Evolutionary conservation across 2,329 filamentous ascomycete species (phyloP).

Genomic region (Xylariaceae sp.): DNA sequence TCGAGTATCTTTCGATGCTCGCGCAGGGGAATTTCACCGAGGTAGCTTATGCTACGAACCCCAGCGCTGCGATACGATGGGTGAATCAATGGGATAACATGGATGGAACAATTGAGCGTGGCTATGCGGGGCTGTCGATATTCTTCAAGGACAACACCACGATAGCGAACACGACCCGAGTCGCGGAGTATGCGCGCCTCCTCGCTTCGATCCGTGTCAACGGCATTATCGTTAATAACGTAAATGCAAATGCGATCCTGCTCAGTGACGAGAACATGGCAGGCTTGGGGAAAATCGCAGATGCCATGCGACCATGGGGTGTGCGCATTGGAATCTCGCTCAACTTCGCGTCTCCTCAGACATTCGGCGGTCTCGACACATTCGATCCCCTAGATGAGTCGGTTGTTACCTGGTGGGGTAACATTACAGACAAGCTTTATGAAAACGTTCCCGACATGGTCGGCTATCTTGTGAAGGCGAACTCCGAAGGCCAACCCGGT

Average conservation of each 20-base stretch:
- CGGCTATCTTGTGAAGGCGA: conserved; percentile 67
- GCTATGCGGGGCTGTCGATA: conserved; percentile 64
- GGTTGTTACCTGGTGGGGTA: conserved; percentile 61
- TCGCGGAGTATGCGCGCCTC: conserved; percentile 59
- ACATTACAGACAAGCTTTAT: conserved; percentile 57
- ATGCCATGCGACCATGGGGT: conserved; percentile 63
- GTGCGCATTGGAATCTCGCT: conserved; percentile 62
- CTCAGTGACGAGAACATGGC: conserved; percentile 54
- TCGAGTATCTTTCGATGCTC: conserved; percentile 64
- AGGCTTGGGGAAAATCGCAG: conserved; percentile 58
- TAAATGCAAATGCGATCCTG: conserved; percentile 61
- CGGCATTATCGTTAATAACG: conserved; percentile 65
- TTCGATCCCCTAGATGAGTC: conserved; percentile 60
- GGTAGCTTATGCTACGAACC: conserved; percentile 49
- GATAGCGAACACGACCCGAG: conserved; percentile 55
- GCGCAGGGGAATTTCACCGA: conserved; percentile 35
- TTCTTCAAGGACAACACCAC: conserved; percentile 59
- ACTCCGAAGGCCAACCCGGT: conserved; percentile 68
- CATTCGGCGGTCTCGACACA: conserved; percentile 51
- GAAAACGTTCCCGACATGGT: conserved; percentile 59
- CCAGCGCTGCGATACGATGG: conserved; percentile 54
- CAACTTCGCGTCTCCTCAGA: conserved; percentile 62
- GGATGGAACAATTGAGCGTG: conserved; percentile 62
- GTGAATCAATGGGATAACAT: conserved; percentile 72
- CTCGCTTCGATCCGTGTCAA: conserved; percentile 64